These are phyloP conservation scores for Cladophialophora yegresii DNA, from an alignment of 2,329 filamentous ascomycete species.

Conservation along the genomic window DNA sequence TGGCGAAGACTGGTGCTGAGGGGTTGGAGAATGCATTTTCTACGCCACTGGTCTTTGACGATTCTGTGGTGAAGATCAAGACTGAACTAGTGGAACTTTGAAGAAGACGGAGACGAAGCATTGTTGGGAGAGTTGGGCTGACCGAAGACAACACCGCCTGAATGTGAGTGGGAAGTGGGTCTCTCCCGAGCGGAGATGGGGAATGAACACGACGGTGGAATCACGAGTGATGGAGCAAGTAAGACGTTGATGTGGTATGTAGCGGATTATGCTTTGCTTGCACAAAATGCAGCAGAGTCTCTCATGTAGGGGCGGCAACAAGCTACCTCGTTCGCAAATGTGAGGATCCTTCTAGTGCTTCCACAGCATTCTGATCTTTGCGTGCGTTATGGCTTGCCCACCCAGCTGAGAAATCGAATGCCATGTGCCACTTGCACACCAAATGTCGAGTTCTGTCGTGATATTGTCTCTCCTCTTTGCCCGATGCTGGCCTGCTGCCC, in stretches of 20 bases:
- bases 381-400: too few relatives aligned
- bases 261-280: neutral
- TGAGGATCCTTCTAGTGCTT: neutral
- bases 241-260: neutral
- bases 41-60: neutral
- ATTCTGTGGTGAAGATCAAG: slow-evolving; percentile 1
- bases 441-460: neutral
- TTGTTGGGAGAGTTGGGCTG: neutral
- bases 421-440: too few relatives aligned
- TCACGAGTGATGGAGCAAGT: neutral
- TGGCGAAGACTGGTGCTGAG: slow-evolving; percentile 15
- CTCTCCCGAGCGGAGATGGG: neutral
- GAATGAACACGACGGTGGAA: neutral
- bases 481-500: neutral
- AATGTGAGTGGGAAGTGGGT: neutral
- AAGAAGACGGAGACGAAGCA: neutral
- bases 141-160: neutral
- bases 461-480: neutral
- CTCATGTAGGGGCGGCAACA: neutral
- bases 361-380: too few relatives aligned
- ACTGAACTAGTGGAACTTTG: neutral
- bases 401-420: too few relatives aligned
- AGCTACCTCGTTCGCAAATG: neutral
- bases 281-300: neutral
- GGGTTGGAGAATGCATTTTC: neutral